phyloP scores from a whole-genome alignment of 441 rosid genomes.

The Kokia cookei region DNA sequence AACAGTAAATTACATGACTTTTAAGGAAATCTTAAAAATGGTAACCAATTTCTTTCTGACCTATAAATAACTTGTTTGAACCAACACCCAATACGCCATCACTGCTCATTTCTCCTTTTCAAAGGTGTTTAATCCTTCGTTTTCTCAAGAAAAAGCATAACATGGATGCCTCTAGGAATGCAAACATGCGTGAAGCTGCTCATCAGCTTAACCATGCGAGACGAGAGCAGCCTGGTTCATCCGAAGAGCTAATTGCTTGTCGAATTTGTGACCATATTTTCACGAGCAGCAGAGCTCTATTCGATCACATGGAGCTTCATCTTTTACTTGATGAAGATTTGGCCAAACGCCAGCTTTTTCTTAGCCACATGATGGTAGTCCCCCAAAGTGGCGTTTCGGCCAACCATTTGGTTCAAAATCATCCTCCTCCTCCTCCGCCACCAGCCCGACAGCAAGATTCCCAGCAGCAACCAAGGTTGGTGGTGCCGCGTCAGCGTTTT shows the following conservation, averaged over 20 bases:
- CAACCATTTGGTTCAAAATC: no score
- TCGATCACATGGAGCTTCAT: not conserved
- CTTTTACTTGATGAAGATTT: not conserved
- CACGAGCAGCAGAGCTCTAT: not conserved
- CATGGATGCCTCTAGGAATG: not conserved
- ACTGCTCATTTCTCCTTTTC: not conserved
- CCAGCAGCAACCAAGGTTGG: no score
- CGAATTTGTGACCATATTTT: not conserved
- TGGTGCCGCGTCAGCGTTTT: no score
- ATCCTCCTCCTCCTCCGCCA: no score
- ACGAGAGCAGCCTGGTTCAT: no score
- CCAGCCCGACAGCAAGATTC: no score
- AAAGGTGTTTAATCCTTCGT: not conserved
- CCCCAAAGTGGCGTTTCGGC: no score
- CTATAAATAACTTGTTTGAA: not conserved
- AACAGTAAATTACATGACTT: not conserved
- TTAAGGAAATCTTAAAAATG: not conserved
- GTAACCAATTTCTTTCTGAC: not conserved
- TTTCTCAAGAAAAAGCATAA: not conserved
- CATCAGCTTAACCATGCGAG: not conserved
- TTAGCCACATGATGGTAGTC: not conserved
- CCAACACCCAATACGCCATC: not conserved
- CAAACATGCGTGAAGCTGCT: not conserved
- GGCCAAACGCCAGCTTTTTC: not conserved
- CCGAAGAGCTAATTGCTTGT: not conserved